Evolutionary conservation across 2,329 filamentous ascomycete species (phyloP).

Genomic region (Knoxdaviesia proteae): DNA sequence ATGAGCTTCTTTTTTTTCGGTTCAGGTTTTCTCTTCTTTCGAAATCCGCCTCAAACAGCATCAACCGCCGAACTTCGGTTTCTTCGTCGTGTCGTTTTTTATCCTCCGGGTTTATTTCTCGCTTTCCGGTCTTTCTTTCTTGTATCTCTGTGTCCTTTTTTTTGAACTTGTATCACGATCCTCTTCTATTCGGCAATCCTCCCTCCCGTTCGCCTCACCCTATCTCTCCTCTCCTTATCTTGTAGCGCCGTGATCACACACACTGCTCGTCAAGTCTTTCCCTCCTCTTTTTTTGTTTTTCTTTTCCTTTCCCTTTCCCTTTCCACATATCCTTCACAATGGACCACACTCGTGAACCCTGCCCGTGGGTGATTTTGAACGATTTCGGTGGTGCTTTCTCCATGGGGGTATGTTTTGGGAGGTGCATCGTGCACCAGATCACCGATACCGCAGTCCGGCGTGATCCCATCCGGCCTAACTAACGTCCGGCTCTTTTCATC

Average conservation of each 20-base stretch:
- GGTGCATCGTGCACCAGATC: too few species aligned
- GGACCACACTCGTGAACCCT: constrained; percentile 94
- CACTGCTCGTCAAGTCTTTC: too few species aligned
- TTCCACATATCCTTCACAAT: constrained; percentile 21
- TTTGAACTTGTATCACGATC: neutral
- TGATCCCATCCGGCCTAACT: too few species aligned
- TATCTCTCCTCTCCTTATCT: neutral
- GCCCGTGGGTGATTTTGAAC: constrained; percentile 88
- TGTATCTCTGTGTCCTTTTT: neutral
- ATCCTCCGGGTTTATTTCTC: neutral
- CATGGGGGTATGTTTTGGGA: constrained; percentile 56
- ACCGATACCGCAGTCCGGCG: too few species aligned
- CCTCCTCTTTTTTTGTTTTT: neutral
- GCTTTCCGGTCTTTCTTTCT: neutral
- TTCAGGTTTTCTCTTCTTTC: too few species aligned
- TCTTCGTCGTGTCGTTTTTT: too few species aligned
- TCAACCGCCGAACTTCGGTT: too few species aligned
- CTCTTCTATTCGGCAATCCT: neutral
- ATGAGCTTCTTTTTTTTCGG: too few species aligned
- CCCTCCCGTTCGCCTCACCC: neutral
- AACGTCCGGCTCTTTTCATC: neutral
- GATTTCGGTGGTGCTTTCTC: constrained; percentile 94
- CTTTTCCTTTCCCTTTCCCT: neutral
- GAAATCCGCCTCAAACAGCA: too few species aligned
- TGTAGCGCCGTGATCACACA: neutral